Evolutionary conservation across 805 yeast species (phyloP).

Genomic region (Zygosaccharomyces rouxii): DNA sequence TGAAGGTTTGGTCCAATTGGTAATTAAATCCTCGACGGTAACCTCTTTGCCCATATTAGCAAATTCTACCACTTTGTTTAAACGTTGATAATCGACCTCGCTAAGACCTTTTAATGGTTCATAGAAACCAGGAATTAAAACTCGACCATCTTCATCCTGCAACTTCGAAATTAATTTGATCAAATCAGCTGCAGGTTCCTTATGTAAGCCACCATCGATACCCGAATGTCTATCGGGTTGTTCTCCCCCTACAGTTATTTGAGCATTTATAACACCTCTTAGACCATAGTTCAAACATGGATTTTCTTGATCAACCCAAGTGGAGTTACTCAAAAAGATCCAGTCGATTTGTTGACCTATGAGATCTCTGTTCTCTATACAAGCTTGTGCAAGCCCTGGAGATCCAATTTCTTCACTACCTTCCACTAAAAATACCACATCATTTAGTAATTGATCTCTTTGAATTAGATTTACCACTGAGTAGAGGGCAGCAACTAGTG

Average conservation of each 20-base stretch:
- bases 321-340: conserved; percentile 84
- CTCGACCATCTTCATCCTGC: conserved; percentile 50
- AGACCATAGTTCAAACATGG: conserved; percentile 95
- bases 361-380: conserved; percentile 44
- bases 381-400: conserved; percentile 69
- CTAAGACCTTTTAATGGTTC: conserved; percentile 58
- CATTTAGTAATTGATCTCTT: conserved; percentile 51
- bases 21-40: conserved; percentile 52
- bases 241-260: conserved; percentile 65
- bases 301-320: conserved; percentile 84
- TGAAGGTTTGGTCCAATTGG: conserved; percentile 88
- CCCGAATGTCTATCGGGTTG: conserved; percentile 93
- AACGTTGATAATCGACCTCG: conserved; percentile 53
- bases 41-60: conserved; percentile 30
- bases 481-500: conserved; percentile 77
- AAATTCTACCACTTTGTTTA: conserved; percentile 53
- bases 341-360: conserved; percentile 77
- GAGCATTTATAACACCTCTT: conserved; percentile 82
- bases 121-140: conserved; percentile 65
- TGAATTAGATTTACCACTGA: conserved; percentile 72
- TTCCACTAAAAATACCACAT: conserved; percentile 79
- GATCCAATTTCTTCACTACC: conserved; percentile 97
- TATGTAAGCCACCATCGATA: conserved; percentile 86
- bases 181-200: conserved; percentile 87
- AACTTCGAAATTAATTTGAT: conserved; percentile 65